Base-by-base conservation (phyloP, 1,139 yeast species). In the Cylindricascospora bacillispora region DNA sequence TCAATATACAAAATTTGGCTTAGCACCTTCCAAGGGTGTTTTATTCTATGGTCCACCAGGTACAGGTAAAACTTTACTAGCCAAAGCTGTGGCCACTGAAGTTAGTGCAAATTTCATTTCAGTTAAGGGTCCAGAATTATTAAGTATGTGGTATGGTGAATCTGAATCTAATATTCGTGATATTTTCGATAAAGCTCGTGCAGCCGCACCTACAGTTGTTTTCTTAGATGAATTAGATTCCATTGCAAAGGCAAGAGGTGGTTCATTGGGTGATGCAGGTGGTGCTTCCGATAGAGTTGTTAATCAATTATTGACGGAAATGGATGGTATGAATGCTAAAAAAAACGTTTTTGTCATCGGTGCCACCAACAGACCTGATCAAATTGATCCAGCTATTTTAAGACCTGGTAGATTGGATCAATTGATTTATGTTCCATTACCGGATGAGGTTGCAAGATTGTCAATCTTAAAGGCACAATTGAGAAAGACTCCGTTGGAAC, bases 301-400 rank as follows among this genome's bases (percentile, higher is more conserved):
- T 36, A 89, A 89, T 64, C 98, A 89, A 65, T 73, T 89, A 54
- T 73, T 89, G 58, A 92, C 98, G 7, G 98, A 89, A 65, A 89
- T 89, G 98, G 98, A 89, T 60, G 99, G 99, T 72, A 86, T 92
- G 97, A 89, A 89, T 55, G 94, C 95, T 45, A 89, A 89, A 68
- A 89, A 92, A 75, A 89, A 89, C 53, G 98, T 89, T 27, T 89
- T 92, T 53, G 95, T 89, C 35, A 83, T 89, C 63, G 99, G 98
- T 62, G 99, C 99, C 28, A 89, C 99, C 37, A 89, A 89, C 62
- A 77, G 98, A 68, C 98, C 98, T 25, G 95, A 86, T 59, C 97
- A 89, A 65, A 89, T 89, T 46, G 99, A 89, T 56, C 97, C 98
- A 16, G 99, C 99, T 23, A 73, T 89, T 51, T 69, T 92, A 61